Evolutionary conservation across 1,139 yeast genomes (phyloP).

Genomic region (Candida pseudoviswanathii): DNA sequence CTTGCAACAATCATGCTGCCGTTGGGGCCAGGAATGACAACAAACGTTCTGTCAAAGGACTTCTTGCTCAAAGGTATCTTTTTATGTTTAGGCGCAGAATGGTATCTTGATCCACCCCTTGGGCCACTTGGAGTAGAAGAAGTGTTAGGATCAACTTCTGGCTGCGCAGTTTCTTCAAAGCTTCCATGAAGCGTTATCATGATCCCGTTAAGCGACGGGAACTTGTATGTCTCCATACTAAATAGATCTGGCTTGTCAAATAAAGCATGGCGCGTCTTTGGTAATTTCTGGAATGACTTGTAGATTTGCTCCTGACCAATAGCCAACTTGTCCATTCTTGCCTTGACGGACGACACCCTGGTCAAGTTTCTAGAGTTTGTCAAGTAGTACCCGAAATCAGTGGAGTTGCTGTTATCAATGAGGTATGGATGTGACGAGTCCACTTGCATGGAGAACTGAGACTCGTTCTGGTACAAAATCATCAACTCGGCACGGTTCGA

Average conservation of each 20-base stretch:
- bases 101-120: conserved; percentile 31
- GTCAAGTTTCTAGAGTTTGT: conserved; percentile 76
- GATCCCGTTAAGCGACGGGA: conserved; percentile 73
- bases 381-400: conserved; percentile 66
- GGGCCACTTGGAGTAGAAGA: conserved; percentile 21
- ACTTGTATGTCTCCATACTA: conserved; percentile 78
- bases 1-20: conserved; percentile 82
- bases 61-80: conserved; percentile 56
- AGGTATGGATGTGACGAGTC: conserved; percentile 56
- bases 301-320: conserved; percentile 71
- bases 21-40: conserved; percentile 72
- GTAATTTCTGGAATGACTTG: conserved; percentile 64
- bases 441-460: conserved; percentile 76
- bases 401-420: conserved; percentile 32
- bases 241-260: conserved; percentile 62
- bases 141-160: conserved; percentile 35
- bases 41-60: conserved; percentile 85
- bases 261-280: conserved; percentile 74
- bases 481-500: conserved; percentile 67
- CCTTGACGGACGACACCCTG: conserved; percentile 62
- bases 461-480: conserved; percentile 75
- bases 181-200: conserved; percentile 82
- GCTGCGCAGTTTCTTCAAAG: conserved; percentile 66
- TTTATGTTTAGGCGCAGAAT: conserved; percentile 28
- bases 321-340: conserved; percentile 59